Conservation (phyloP, 2,329 filamentous ascomycete genomes). For the Apiospora sp. region DNA sequence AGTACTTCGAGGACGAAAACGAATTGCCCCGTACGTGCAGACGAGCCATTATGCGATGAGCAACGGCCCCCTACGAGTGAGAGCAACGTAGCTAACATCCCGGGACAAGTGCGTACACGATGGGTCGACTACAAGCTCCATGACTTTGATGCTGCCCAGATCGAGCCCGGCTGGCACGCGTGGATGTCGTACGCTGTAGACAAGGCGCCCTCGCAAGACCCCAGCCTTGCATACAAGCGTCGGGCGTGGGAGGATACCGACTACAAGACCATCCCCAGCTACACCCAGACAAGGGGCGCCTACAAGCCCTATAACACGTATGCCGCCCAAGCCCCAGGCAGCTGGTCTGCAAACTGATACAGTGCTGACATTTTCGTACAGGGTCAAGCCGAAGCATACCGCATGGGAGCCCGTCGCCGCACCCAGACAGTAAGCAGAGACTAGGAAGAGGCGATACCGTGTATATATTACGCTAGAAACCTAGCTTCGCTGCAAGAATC, state of each 20-base stretch:
- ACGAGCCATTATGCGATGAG: background rate
- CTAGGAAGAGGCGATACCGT: conserved; percentile 15
- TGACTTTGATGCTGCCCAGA: conserved; percentile 84
- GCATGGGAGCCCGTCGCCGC: conserved; percentile 57
- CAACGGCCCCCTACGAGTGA: background rate
- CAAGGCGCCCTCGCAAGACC: conserved; percentile 81
- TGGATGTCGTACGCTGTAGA: conserved; percentile 97
- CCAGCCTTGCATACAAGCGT: conserved; percentile 70
- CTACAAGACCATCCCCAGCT: conserved; percentile 73
- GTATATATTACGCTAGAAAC: conserved; percentile 22
- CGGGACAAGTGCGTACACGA: conserved; percentile 79
- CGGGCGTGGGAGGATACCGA: conserved; percentile 80
- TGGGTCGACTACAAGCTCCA: conserved; percentile 97
- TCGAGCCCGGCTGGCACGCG: conserved; percentile 97
- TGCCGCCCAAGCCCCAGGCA: conserved; percentile 50
- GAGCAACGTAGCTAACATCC: background rate
- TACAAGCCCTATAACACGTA: conserved; percentile 97
- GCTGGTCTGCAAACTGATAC: conserved; percentile 29
- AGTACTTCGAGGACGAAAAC: conserved; percentile 95
- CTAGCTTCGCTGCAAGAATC: conserved; percentile 13
- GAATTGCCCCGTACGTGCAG: conserved; percentile 81
- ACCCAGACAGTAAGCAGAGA: conserved; percentile 24
- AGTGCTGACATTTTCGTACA: conserved; percentile 35
- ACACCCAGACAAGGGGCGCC: conserved; percentile 78
- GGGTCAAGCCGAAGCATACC: conserved; percentile 59